Base-by-base conservation (phyloP, 2,329 filamentous ascomycete species). In the Colletotrichum sp. region DNA sequence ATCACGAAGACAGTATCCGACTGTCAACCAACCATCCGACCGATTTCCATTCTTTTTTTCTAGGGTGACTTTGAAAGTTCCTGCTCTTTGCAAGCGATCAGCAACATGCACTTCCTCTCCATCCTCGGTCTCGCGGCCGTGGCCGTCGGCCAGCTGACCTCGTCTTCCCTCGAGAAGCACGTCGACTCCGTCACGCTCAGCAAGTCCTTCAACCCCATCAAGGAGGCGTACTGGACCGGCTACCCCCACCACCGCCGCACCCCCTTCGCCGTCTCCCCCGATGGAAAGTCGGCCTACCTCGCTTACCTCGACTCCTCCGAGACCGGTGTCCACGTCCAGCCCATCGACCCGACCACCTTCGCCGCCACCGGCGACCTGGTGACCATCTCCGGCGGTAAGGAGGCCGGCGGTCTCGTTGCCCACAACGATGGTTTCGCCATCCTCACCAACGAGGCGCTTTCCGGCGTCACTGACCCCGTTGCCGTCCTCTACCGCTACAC, bases 381-480 rank as follows among this genome's bases (percentile, higher is more conserved):
- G 5, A 90, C 89, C 1, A 83, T 92, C 52, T 79, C 85, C n/a
- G 86, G 87, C 16, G 90, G 86, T 52, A 89, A 91, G 78, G 91
- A 93, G 82, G 90, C 89, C 6, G 90, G 90, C 69, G 91, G 91
- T 61, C 86, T 93, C 1, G 89, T 93, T 58, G 91, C 91, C 18
- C 91, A 92, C 79, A 85, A 91, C 77, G 90, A 93, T 80, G 91
- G 91, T 4, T 93, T 93, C 76, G 91, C 91, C n/a, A 82, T 93
- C 32, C 82, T 93, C 65, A 91, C 90, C 55, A 91, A 91, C 82
- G 90, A 91, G 80, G 85, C 86, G 3, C 83, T 91, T 78, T 85
- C 89, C 3, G 86, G 88, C 2, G 87, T 90, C 72, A 85, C 81
- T 43, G 87, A 87, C 6, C 90, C 90, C 2, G 88, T 93, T 12